These are phyloP conservation scores for Talaromyces stipitatus DNA, from an alignment of 495 filamentous ascomycete species.

Conservation along the genomic window DNA sequence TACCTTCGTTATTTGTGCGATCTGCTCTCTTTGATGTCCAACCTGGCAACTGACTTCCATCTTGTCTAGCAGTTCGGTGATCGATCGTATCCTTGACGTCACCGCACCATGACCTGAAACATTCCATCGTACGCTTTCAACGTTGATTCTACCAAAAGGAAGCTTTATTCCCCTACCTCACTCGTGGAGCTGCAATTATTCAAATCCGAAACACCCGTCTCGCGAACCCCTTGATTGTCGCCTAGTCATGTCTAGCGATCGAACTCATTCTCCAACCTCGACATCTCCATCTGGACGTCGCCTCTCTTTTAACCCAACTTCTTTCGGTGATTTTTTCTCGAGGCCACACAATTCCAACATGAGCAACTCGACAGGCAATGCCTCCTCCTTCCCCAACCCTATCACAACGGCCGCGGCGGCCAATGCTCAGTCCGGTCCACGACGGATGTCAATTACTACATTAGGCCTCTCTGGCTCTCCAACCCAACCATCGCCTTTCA, in stretches of 20 bases:
- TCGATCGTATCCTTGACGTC: slow-evolving; percentile 8
- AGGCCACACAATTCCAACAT: slow-evolving; percentile 18
- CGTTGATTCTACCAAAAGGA: background rate
- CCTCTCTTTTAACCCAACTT: slow-evolving; percentile 39
- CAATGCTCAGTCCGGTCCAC: slow-evolving; percentile 60
- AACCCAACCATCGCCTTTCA: slow-evolving; percentile 48
- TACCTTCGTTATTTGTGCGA: background rate
- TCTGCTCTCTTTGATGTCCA: background rate
- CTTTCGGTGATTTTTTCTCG: slow-evolving; percentile 40
- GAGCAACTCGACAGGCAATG: slow-evolving; percentile 24
- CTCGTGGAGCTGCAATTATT: background rate
- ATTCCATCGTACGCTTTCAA: background rate
- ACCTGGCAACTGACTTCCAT: background rate
- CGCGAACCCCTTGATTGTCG: slow-evolving; percentile 1
- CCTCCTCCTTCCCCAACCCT: slow-evolving; percentile 49
- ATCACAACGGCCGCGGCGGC: slow-evolving; percentile 56
- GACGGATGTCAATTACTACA: slow-evolving; percentile 82
- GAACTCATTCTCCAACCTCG: slow-evolving; percentile 39
- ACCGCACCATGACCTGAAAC: slow-evolving; percentile 4
- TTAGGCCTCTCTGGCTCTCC: slow-evolving; percentile 79
- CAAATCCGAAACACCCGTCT: background rate
- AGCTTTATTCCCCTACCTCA: background rate
- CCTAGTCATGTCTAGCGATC: slow-evolving; percentile 41
- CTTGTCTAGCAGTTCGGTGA: background rate
- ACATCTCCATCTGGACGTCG: slow-evolving; percentile 36